These are phyloP conservation scores for Acacia confusa DNA, from an alignment of 306 rosid genomes.

Conservation along the genomic window DNA sequence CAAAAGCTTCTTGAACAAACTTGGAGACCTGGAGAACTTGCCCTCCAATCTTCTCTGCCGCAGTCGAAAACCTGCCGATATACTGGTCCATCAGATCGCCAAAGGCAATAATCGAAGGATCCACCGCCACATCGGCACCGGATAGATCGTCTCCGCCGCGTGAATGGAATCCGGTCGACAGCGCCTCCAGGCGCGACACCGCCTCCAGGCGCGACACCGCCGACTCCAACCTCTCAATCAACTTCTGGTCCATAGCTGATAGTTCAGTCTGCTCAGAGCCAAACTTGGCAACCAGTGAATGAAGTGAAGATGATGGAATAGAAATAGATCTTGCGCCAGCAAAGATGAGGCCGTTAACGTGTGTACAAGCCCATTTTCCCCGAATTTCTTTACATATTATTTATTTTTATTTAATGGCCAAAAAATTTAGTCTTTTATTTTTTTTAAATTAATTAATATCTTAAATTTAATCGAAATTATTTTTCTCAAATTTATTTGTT, in stretches of 20 bases:
- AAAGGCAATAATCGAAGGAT: slow-evolving; percentile 71
- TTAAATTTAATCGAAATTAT: neutral
- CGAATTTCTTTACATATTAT: neutral
- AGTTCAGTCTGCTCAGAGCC: neutral
- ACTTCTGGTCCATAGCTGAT: slow-evolving; percentile 62
- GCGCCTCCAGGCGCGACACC: slow-evolving; percentile 69
- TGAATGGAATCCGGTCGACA: slow-evolving; percentile 42
- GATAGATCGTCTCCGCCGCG: slow-evolving; percentile 21
- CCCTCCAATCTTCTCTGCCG: slow-evolving; percentile 86
- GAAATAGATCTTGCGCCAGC: slow-evolving; percentile 45
- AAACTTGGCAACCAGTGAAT: neutral
- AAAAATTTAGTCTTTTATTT: neutral
- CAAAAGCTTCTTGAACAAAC: slow-evolving; percentile 60
- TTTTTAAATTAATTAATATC: no score
- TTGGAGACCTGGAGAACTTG: slow-evolving; percentile 58
- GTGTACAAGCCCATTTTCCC: neutral
- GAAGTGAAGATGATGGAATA: slow-evolving; percentile 11
- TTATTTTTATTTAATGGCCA: no score
- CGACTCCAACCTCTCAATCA: slow-evolving; percentile 70
- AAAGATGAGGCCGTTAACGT: slow-evolving; percentile 15
- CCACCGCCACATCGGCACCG: slow-evolving; percentile 28
- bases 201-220: slow-evolving; percentile 81
- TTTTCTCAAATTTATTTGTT: neutral
- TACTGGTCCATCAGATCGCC: slow-evolving; percentile 54
- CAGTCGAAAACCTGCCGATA: slow-evolving; percentile 55